These are phyloP conservation scores for Nadsonia commutata DNA, from an alignment of 1,139 yeast genomes.

Conservation along the genomic window DNA sequence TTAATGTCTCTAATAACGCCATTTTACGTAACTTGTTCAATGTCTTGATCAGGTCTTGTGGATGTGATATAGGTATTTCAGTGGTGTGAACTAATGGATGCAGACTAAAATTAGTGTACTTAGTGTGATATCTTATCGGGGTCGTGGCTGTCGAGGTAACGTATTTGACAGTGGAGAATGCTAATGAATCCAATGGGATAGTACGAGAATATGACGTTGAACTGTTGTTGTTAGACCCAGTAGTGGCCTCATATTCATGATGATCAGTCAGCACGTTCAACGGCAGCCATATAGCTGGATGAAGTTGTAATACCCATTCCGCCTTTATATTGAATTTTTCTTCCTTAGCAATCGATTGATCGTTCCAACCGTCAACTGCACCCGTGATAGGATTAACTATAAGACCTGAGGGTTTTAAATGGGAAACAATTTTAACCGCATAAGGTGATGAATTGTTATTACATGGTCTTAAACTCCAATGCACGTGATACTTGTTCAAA, in stretches of 20 bases:
- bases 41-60: not conserved
- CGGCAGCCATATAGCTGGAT: not conserved
- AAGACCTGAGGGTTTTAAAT: not conserved
- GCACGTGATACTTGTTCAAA: not conserved
- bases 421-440: not conserved
- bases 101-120: not conserved
- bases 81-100: not conserved
- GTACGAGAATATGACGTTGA: not conserved
- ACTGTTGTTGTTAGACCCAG: not conserved
- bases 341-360: not conserved
- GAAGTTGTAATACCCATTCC: not conserved
- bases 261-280: not conserved
- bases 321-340: not conserved
- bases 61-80: not conserved
- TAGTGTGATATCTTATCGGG: not conserved
- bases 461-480: not conserved
- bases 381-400: not conserved
- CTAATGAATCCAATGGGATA: not conserved
- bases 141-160: not conserved
- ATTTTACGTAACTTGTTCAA: not conserved
- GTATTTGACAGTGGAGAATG: not conserved
- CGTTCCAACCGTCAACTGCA: not conserved
- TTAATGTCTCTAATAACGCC: not conserved
- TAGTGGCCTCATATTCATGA: not conserved
- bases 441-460: not conserved